Conservation (phyloP, 768 basidiomycete genomes). For the Rubroboletus satanas region DNA sequence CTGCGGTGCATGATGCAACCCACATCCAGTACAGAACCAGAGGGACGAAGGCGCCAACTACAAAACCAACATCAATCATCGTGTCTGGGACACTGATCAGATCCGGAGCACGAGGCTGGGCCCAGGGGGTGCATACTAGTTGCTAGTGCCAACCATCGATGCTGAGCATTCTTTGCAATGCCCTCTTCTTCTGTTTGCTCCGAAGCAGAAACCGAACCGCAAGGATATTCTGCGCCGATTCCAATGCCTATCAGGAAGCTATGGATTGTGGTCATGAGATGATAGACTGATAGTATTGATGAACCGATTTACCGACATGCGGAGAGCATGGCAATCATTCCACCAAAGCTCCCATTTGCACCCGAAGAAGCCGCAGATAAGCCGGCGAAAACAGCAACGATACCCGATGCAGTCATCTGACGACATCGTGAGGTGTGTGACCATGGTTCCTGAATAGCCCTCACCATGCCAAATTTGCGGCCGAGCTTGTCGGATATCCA, state of each 20-base stretch:
- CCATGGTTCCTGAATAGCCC: slow-evolving; percentile 5
- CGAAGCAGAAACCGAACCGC: slow-evolving; percentile 82
- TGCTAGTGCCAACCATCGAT: slow-evolving; percentile 82
- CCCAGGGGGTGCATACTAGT: slow-evolving; percentile 57
- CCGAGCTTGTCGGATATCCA: slow-evolving; percentile 85
- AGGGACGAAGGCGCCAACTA: slow-evolving; percentile 75
- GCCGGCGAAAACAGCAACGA: slow-evolving; percentile 79
- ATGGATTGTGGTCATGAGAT: neutral
- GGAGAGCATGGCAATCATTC: slow-evolving; percentile 72
- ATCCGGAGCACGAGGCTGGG: neutral
- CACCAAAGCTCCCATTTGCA: slow-evolving; percentile 63
- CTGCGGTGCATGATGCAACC: slow-evolving; percentile 22
- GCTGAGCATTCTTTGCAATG: slow-evolving; percentile 75
- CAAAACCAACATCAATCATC: slow-evolving; percentile 87
- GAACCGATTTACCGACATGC: slow-evolving; percentile 59
- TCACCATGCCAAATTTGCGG: slow-evolving; percentile 83
- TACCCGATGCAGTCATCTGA: slow-evolving; percentile 77
- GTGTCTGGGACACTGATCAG: slow-evolving; percentile 42
- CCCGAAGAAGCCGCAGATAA: slow-evolving; percentile 83
- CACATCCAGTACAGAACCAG: slow-evolving; percentile 88
- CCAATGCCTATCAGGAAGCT: slow-evolving; percentile 90
- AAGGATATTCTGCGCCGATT: slow-evolving; percentile 86
- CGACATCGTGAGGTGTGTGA: slow-evolving; percentile 11
- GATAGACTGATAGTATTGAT: neutral
- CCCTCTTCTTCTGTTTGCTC: slow-evolving; percentile 86